Evolutionary conservation across 139 green algal species (phyloP).

Genomic region (Chlorella vulgaris): DNA sequence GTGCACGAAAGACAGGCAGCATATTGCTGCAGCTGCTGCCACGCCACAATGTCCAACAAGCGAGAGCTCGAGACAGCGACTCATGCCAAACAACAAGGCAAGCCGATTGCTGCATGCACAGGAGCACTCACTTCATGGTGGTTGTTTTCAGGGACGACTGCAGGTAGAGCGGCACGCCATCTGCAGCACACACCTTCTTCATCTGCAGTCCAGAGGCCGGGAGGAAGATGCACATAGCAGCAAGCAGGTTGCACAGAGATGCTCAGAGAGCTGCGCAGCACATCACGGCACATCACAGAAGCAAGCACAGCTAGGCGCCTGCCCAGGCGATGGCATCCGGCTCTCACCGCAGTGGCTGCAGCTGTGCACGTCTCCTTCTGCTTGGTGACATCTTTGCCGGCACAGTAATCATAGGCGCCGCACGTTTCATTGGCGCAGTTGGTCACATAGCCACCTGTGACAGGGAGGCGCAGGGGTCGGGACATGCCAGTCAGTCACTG

Average conservation of each 20-base stretch:
- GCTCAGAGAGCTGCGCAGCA: not conserved
- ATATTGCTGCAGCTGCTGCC: not conserved
- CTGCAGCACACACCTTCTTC: not conserved
- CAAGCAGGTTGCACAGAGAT: not conserved
- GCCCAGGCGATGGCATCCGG: no score
- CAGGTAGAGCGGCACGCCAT: not conserved
- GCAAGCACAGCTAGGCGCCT: not conserved
- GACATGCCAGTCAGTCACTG: no score
- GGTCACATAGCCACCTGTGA: not conserved
- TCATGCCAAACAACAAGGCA: no score
- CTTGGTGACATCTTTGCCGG: not conserved
- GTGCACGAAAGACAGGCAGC: not conserved
- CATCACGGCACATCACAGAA: not conserved
- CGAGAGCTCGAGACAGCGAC: not conserved
- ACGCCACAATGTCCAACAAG: not conserved
- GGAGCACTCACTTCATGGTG: not conserved
- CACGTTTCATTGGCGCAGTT: not conserved
- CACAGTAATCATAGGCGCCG: not conserved
- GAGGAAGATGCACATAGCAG: not conserved
- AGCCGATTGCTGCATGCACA: not conserved
- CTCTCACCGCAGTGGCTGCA: not conserved
- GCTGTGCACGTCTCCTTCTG: not conserved
- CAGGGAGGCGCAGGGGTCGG: no score
- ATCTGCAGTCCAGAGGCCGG: no score
- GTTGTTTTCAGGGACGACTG: not conserved